Conservation (phyloP, 2,329 filamentous ascomycete species). For the Ophiostoma piceae region DNA sequence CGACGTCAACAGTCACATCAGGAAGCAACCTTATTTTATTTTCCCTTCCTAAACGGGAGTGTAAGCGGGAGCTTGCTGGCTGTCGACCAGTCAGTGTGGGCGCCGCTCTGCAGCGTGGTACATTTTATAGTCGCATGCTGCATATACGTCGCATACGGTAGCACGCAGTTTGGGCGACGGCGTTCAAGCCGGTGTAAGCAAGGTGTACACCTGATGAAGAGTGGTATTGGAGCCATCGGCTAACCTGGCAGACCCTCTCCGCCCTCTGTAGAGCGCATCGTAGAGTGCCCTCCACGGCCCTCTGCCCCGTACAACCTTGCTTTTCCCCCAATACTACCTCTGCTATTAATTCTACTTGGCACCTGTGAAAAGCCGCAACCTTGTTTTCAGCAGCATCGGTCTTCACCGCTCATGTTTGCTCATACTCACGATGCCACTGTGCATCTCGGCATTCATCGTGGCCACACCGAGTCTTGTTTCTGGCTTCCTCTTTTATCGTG, state of each 20-base stretch:
- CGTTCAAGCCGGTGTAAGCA: constrained; percentile 6
- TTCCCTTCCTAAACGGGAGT: constrained; percentile 6
- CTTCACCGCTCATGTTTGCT: background rate
- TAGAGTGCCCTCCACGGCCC: background rate
- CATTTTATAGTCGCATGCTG: background rate
- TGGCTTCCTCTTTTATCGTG: background rate
- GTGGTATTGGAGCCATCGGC: background rate
- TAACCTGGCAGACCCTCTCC: background rate
- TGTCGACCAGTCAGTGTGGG: constrained; percentile 4
- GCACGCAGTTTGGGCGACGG: background rate
- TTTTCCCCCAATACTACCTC: background rate
- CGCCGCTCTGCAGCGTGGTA: background rate
- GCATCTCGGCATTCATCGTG: background rate
- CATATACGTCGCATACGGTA: background rate
- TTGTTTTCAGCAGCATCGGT: constrained; percentile 4
- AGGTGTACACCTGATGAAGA: constrained; percentile 3
- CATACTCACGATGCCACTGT: constrained; percentile 1
- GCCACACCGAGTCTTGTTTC: background rate
- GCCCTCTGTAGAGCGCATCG: background rate
- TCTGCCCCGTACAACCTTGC: background rate
- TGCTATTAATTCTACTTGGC: constrained; percentile 9
- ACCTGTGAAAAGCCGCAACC: constrained; percentile 2
- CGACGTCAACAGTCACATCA: constrained; percentile 2
- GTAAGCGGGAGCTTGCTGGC: background rate
- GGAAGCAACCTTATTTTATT: constrained; percentile 5